Evolutionary conservation across 305 asterid genomes (phyloP).

Genomic region (Fraxinus greggii): DNA sequence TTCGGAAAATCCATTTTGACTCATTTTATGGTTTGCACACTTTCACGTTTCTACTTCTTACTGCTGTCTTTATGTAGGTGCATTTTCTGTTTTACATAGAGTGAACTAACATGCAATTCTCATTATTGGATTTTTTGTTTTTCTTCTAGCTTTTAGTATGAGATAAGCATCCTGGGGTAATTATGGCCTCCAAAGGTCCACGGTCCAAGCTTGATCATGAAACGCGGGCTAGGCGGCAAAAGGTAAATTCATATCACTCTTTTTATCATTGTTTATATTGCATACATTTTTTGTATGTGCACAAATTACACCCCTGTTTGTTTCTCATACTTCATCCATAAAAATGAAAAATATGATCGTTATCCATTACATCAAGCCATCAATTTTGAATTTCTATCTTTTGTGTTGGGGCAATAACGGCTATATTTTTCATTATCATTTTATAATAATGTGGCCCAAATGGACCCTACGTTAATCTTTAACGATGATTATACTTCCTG

Average conservation of each 20-base stretch:
- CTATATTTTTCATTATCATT: no score
- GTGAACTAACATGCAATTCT: slow-evolving; percentile 15
- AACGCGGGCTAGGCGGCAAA: slow-evolving; percentile 79
- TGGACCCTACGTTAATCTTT: no score
- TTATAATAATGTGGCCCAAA: no score
- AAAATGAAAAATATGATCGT: no score
- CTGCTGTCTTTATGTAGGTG: background rate
- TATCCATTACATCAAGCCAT: no score
- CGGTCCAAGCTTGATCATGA: slow-evolving; percentile 95
- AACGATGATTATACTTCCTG: background rate
- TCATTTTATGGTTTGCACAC: background rate
- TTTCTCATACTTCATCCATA: no score
- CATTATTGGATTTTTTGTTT: slow-evolving; percentile 8
- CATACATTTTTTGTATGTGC: background rate
- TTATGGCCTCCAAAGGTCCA: slow-evolving; percentile 99
- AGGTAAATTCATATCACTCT: slow-evolving; percentile 46
- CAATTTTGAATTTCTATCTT: no score
- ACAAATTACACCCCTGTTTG: slow-evolving; percentile 2
- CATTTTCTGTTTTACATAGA: slow-evolving; percentile 1
- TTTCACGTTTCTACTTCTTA: background rate
- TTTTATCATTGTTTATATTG: background rate
- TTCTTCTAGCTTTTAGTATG: slow-evolving; percentile 43
- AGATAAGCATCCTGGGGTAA: slow-evolving; percentile 38
- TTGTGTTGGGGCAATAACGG: no score
- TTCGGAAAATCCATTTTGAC: background rate